phyloP scores from a whole-genome alignment of 306 rosid genomes.

The Luffa aegyptiaca region DNA sequence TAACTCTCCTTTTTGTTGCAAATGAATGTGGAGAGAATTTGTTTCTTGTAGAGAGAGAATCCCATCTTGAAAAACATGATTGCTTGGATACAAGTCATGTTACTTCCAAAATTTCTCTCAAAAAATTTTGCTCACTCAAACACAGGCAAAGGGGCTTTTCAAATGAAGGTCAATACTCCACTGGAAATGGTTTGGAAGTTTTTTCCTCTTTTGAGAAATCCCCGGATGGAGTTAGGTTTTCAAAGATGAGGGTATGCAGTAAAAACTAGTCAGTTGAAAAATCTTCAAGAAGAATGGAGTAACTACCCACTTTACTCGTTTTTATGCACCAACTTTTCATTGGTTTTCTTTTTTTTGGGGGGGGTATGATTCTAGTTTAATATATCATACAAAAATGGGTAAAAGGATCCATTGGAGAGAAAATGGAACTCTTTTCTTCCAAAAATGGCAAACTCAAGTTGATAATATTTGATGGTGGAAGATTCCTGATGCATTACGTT shows the following conservation, averaged over 20 bases:
- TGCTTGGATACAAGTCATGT: neutral
- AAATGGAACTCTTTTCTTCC: no score
- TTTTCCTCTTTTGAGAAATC: neutral
- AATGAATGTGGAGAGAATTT: constrained; percentile 2
- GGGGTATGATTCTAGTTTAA: no score
- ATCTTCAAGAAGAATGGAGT: no score
- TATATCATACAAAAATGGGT: no score
- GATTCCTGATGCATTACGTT: neutral
- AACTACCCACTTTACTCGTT: no score
- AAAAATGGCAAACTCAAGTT: neutral
- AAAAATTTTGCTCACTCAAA: neutral
- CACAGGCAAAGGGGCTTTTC: neutral
- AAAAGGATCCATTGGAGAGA: no score
- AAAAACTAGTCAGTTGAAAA: no score
- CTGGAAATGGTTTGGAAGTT: neutral
- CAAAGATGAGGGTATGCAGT: neutral
- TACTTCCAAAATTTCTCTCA: neutral
- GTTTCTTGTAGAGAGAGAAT: neutral
- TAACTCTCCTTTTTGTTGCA: constrained; percentile 1
- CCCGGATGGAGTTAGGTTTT: neutral
- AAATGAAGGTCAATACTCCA: no score
- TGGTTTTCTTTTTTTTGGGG: no score
- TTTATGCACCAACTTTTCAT: no score
- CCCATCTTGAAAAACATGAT: neutral
- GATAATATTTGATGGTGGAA: neutral